Evolutionary conservation across 495 filamentous ascomycete species (phyloP), one percentile per base, ranked within the genome.

Genomic region (Corynascus novoguineensis): DNA sequence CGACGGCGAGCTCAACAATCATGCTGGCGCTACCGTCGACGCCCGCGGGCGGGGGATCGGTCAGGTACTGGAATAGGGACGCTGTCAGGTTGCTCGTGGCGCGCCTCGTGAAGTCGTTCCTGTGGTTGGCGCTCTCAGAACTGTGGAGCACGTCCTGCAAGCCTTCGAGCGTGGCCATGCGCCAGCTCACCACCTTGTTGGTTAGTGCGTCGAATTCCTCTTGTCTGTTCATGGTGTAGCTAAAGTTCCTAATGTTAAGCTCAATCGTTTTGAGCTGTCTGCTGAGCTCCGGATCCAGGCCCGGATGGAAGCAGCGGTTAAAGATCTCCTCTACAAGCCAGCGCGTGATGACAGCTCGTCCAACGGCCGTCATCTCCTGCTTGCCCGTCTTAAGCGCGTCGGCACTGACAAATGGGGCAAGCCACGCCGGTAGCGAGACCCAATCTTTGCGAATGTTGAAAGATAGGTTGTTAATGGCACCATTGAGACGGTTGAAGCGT

Each of bases 401-500:
- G 48, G 85, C 77, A 66, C 92, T 97, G 61, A 95, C 88, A 50
- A 80, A 86, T 7, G 77, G 77, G 21, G 79, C 75, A 21, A 98
- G 76, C 92, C 91, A 97, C 3, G 73, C 50, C 1, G 93, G 93
- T 29, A 97, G 73, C 21, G 75, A 72, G 59, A 81, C 82, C 93
- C 93, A 98, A 63, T 92, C 85, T 68, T 97, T 96, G 32, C 95
- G 86, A 63, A 97, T 90, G 49, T 90, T 90, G 71, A 96, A 98
- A 1, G 95, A 86, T 1, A 98, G 78, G 64, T 98, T 93, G 60
- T 91, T 92, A 64, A 96, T 92, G 8, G 93, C 89, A 41, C 93
- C 92, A 60, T 98, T 93, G 37, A 98, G 80, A 17, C 95, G 88
- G 58, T 87, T 86, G 69, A 98, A 97, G 12, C 95, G 83, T 32